Evolutionary conservation across 805 yeast species (phyloP), one percentile per base, ranked within the genome.

Genomic region (Spathaspora girioi): DNA sequence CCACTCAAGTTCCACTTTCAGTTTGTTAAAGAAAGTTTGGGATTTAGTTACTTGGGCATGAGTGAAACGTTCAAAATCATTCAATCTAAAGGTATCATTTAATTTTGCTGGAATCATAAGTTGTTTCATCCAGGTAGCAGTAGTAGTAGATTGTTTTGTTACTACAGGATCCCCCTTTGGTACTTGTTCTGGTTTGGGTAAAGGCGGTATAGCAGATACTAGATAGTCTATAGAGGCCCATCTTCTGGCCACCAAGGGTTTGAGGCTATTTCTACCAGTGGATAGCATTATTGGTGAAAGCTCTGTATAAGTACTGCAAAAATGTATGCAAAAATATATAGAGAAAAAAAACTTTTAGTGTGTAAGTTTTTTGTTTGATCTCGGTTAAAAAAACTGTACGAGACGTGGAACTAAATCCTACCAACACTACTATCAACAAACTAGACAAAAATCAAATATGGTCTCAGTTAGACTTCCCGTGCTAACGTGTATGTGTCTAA

Each of bases 1-100:
- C 90, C 91, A 86, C 56, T 84, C 88, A 42, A 81, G 70, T 19
- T 65, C 63, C 2, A 80, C 72, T 17, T 68, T 68, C 0, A 84
- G 69, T 1, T 62, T 62, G 52, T 78, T 76, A 61, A 85, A 82
- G 27, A 73, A 56, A 5, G 56, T 43, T 50, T 69, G 75, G 4
- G 71, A 59, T 3, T 50, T 35, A 20, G 61, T 43, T 38, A 61
- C 42, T 17, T 62, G 59, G 11, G 49, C 46, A 15, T 45, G 40
- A 3, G 60, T 49, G 8, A 59, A 61, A 1, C 32, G 27, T 1
- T 45, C 12, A 45, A 59, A 61, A 9, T 53, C 57, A 6, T 48
- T 48, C 31, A 50, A 53, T 40, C 64, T 55, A 46, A 66, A 68
- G 4, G 40, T 41, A 7, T 55, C 55, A 40, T 58, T 65, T 29